phyloP scores from a whole-genome alignment of 2,329 filamentous ascomycete species.

The Leptographium wingfieldii region DNA sequence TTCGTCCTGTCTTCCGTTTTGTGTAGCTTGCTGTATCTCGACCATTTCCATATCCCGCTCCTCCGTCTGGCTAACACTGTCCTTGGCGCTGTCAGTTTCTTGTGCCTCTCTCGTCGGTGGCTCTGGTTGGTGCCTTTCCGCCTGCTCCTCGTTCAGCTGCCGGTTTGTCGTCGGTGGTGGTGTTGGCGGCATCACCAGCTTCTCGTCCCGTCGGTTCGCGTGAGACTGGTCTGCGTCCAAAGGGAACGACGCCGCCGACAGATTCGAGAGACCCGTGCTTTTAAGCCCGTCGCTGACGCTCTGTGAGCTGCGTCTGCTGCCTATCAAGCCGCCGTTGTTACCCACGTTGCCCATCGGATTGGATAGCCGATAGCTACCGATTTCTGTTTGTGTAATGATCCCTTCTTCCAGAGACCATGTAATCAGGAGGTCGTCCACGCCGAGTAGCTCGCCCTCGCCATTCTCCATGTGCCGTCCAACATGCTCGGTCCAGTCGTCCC shows the following conservation, averaged over 20 bases:
- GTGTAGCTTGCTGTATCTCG: neutral
- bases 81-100: neutral
- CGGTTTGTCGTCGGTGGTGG: slow-evolving; percentile 2
- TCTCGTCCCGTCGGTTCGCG: neutral
- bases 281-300: neutral
- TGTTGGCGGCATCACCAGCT: slow-evolving; percentile 4
- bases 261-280: neutral
- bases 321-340: slow-evolving; percentile 4
- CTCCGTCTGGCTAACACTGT: neutral
- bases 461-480: slow-evolving; percentile 82
- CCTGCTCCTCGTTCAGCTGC: neutral
- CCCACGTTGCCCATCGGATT: slow-evolving; percentile 24
- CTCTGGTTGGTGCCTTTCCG: neutral
- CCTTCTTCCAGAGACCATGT: slow-evolving; percentile 51
- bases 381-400: slow-evolving; percentile 46
- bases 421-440: slow-evolving; percentile 44
- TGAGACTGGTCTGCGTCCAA: neutral
- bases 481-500: slow-evolving; percentile 90
- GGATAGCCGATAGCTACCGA: slow-evolving; percentile 44
- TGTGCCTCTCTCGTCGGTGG: neutral
- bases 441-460: slow-evolving; percentile 43
- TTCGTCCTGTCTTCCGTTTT: neutral
- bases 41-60: neutral
- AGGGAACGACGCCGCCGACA: neutral
- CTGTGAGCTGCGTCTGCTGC: neutral